Evolutionary conservation across 1,139 yeast species (phyloP).

Genomic region (Saccharomyces uvarum): DNA sequence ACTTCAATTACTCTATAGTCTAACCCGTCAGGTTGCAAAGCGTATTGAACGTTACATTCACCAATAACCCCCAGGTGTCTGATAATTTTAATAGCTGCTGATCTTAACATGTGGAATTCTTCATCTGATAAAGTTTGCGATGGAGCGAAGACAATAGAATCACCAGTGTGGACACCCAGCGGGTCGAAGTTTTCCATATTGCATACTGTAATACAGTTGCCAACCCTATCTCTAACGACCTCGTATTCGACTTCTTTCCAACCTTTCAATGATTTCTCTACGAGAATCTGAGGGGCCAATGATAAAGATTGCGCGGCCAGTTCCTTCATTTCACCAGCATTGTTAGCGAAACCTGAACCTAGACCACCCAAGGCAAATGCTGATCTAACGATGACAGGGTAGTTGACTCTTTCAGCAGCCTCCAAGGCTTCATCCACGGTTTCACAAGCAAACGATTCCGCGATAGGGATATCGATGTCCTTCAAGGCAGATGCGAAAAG

Average conservation of each 20-base stretch:
- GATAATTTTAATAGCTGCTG: constrained; percentile 94
- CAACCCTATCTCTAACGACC: constrained; percentile 94
- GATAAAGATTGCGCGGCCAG: constrained; percentile 84
- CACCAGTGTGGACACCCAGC: constrained; percentile 96
- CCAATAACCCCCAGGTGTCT: constrained; percentile 98
- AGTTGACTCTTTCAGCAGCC: constrained; percentile 83
- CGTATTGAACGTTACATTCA: constrained; percentile 97
- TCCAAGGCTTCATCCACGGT: constrained; percentile 84
- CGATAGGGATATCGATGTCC: constrained; percentile 90
- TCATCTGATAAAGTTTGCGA: constrained; percentile 95
- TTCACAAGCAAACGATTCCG: constrained; percentile 91
- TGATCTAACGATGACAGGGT: constrained; percentile 95
- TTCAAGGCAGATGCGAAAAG: constrained; percentile 89
- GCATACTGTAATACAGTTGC: constrained; percentile 96
- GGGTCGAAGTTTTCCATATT: constrained; percentile 99
- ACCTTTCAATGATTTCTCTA: constrained; percentile 93
- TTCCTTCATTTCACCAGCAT: constrained; percentile 73
- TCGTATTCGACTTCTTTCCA: constrained; percentile 99
- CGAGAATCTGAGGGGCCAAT: constrained; percentile 87
- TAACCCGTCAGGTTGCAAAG: constrained; percentile 88
- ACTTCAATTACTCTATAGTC: constrained; percentile 97
- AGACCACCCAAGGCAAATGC: constrained; percentile 97
- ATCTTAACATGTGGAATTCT: constrained; percentile 94
- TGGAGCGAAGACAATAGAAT: constrained; percentile 97
- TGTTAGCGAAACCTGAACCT: constrained; percentile 93